These are phyloP conservation scores for Colletotrichum musae DNA, from an alignment of 2,329 filamentous ascomycete species.

Conservation along the genomic window DNA sequence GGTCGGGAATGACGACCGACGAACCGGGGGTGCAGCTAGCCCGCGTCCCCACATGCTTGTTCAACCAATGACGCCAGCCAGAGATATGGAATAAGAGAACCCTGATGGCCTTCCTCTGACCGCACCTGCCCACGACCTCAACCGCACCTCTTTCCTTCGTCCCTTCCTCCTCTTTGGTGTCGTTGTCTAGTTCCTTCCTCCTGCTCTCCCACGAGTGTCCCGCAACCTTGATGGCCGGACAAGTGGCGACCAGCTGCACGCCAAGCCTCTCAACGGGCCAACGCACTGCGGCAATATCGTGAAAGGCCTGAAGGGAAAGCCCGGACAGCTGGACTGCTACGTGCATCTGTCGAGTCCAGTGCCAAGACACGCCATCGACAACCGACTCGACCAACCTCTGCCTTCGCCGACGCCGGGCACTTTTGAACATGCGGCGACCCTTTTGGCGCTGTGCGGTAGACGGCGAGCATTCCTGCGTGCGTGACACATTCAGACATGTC, in stretches of 20 bases:
- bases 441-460: neutral
- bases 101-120: conserved; percentile 35
- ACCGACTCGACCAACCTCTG: neutral
- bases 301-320: neutral
- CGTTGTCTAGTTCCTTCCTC: neutral
- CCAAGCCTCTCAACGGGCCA: conserved; percentile 31
- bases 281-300: neutral
- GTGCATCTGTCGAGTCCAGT: neutral
- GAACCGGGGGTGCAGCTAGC: neutral
- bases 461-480: conserved; percentile 2
- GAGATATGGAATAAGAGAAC: conserved; percentile 28
- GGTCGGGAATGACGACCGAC: conserved; percentile 1
- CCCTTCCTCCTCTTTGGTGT: no score
- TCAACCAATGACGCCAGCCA: neutral
- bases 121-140: conserved; percentile 9
- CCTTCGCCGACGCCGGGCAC: neutral
- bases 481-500: conserved; percentile 10
- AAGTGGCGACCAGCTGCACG: conserved; percentile 23
- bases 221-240: conserved; percentile 29
- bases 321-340: no score
- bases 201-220: neutral
- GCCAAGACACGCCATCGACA: neutral
- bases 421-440: conserved; percentile 4
- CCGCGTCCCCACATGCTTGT: conserved; percentile 8
- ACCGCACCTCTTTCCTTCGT: neutral